Evolutionary conservation across 805 yeast species (phyloP), one percentile per base, ranked within the genome.

Genomic region (Komagataella populi): DNA sequence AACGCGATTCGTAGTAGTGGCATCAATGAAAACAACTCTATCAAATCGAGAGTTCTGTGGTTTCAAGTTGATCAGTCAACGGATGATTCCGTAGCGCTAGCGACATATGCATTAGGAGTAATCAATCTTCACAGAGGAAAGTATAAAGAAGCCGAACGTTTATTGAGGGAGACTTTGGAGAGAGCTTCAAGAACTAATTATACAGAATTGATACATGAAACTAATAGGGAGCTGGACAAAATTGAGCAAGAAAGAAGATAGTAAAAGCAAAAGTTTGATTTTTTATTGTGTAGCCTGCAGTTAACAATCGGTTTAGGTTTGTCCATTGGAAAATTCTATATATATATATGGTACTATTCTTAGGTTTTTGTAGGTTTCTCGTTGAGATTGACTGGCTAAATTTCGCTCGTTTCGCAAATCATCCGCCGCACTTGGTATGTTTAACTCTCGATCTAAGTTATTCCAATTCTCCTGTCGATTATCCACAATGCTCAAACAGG

Each of bases 71-170:
- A 50, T n/a, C n/a, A 20, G 55, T 56, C 36, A 45, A 66, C 84
- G 10, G 74, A 77, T 36, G 87, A 85, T 55, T 79, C 85, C 1
- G 80, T 84, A 46, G 93, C 95, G 0, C 70, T 90, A 62, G 80
- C 96, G 0, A 80, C 88, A 0, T 90, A 85, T 61, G 95, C 96
- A 0, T 70, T 87, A 45, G 98, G 96, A 1, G 95, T 89, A 4
- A 73, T 87, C 8, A 73, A 77, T 47, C 65, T 83, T n/a, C 87
- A 86, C 57, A 60, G 70, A 48, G 77, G 82, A 0, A 67, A 81
- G 8, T 70, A 76, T 52, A 73, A 70, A 2, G 66, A 72, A 51
- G 89, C 96, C 0, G 79, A 77, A 55, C 70, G 79, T 46, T 67
- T 77, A 23, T 68, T 90, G 48, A 69, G 82, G 6, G 89, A 85